Base-by-base conservation (phyloP, 169 alveolate genomes). In the Eimeria nieschulzi region DNA sequence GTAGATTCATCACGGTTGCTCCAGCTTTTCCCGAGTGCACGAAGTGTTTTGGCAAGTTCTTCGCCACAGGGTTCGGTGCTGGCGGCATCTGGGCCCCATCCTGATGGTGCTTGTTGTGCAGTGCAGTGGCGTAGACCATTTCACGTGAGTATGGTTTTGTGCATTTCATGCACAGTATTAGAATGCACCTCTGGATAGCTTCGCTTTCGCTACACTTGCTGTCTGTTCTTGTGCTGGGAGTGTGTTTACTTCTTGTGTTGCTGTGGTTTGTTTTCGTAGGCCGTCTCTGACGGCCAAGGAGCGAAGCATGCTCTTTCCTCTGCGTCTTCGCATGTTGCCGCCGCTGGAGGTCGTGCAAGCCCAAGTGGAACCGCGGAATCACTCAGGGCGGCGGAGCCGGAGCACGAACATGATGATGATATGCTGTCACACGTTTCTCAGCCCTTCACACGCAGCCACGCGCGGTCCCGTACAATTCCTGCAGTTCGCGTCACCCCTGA, bases 401-500 rank as follows among this genome's bases (percentile, higher is more conserved):
- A 66, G 0, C 76, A 66, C 51, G 76, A 66, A 66, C 46, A 15
- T 26, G 76, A 66, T 17, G 39, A 66, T 19, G 76, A 23, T n/a
- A 15, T 66, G 7, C 76, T 66, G 46, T 13, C 76, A 5, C 76
- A 66, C 46, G 76, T 66, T 8, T 66, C 76, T 23, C 76, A 15
- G 26, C 46, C 76, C 46, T 66, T 66, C 76, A 66, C 39, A 10
- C 25, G 76, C 51, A 66, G 76, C 76, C 17, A 17, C 76, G 23
- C 76, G 6, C 76, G 76, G 46, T 66, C 76, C 51, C 25, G 76
- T 15, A 66, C 76, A 13, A 66, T 26, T 5, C 76, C 76, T 66
- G 76, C 76, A 66, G 51, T 66, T 26, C 76, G 76, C 51, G 51
- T n/a, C 51, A 17, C 46, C 23, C 76, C 76, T 15, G 76, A 66